Evolutionary conservation across 208 protist species (phyloP).

Genomic region (Entamoeba dispar): DNA sequence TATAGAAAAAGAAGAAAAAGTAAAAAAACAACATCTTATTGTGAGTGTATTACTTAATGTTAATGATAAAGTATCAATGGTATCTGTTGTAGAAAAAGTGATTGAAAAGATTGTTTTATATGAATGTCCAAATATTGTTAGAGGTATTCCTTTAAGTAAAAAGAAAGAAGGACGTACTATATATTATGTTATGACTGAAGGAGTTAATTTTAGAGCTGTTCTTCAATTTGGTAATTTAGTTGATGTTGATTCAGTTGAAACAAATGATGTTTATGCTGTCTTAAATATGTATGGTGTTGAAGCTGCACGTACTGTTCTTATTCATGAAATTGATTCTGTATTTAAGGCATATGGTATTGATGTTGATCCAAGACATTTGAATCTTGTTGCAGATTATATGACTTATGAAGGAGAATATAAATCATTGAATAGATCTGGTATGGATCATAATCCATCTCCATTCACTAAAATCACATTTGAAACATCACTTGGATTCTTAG

Average conservation of each 20-base stretch:
- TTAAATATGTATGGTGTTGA: conserved; percentile 48
- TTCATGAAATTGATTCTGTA: conserved; percentile 44
- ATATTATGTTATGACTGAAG: conserved; percentile 40
- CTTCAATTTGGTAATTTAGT: not conserved
- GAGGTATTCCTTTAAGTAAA: conserved; percentile 3
- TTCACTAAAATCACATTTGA: conserved; percentile 53
- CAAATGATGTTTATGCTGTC: conserved; percentile 44
- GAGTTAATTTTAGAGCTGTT: conserved; percentile 37
- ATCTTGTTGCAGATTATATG: conserved; percentile 58
- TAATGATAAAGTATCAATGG: not conserved
- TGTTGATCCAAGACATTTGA: conserved; percentile 54
- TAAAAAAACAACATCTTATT: not conserved
- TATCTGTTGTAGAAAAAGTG: conserved; percentile 7
- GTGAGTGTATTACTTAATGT: not conserved
- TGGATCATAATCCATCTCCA: conserved; percentile 36
- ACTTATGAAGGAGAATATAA: conserved; percentile 38
- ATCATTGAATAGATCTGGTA: conserved; percentile 47
- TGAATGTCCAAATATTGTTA: not conserved
- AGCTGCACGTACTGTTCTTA: conserved; percentile 41
- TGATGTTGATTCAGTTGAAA: conserved; percentile 29
- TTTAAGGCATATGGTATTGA: conserved; percentile 57
- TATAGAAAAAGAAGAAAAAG: not conserved
- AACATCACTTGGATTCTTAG: conserved; percentile 41
- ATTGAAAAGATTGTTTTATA: not conserved
- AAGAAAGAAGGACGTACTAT: not conserved